phyloP scores from a whole-genome alignment of 257 asterid species.

The Rubia yunnanensis region DNA sequence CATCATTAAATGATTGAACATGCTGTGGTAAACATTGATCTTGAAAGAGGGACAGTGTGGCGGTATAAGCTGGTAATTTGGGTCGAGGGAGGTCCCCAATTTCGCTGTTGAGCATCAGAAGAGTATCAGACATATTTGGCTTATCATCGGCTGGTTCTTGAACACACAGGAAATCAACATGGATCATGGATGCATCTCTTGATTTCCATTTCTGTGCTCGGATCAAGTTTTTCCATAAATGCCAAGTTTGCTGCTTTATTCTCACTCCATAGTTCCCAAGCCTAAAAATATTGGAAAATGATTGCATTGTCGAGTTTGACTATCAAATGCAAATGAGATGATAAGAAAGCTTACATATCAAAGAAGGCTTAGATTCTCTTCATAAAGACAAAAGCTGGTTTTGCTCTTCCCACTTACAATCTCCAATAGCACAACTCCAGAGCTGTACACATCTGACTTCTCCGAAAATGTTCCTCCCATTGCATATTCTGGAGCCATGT shows the following conservation, averaged over 20 bases:
- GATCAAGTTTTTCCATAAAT: background rate
- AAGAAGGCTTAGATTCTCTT: background rate
- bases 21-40: background rate
- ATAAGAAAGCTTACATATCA: background rate
- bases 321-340: background rate
- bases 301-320: background rate
- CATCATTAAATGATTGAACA: background rate
- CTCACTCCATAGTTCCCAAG: background rate
- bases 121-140: background rate
- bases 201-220: background rate
- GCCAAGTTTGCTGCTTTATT: background rate
- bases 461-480: background rate
- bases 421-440: background rate
- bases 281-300: background rate
- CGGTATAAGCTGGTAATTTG: background rate
- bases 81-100: background rate
- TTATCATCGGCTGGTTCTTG: background rate
- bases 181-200: background rate
- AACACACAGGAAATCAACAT: background rate
- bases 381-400: background rate
- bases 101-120: background rate
- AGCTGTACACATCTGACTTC: background rate
- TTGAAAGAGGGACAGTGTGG: background rate
- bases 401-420: background rate
- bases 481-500: background rate